Evolutionary conservation across 495 filamentous ascomycete species (phyloP).

Genomic region (Penicillium mononematosum): DNA sequence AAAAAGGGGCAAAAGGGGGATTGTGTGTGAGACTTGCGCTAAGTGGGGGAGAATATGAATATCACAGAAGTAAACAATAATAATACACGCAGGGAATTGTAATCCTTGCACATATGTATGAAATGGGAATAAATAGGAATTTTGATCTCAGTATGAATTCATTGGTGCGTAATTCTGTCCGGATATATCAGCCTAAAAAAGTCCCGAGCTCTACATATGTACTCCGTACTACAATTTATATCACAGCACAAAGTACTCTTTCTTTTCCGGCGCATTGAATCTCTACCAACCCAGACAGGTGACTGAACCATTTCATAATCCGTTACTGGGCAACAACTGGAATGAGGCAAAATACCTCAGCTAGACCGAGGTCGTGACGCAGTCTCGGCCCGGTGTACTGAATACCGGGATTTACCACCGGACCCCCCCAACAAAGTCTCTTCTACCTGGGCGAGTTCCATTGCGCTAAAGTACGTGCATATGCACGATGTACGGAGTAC

Average conservation of each 20-base stretch:
- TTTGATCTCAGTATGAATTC: not conserved
- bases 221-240: not conserved
- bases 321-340: not conserved
- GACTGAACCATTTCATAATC: not conserved
- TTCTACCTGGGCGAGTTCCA: not conserved
- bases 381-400: conserved; percentile 5
- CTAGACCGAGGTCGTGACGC: conserved; percentile 9
- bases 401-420: conserved; percentile 5
- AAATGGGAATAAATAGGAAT: too few species aligned
- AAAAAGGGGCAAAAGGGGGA: conserved; percentile 18
- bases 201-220: not conserved
- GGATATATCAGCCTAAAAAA: conserved; percentile 4
- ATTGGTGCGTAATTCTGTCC: conserved; percentile 15
- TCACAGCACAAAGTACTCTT: not conserved
- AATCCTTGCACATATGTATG: too few species aligned
- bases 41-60: not conserved
- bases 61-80: too few species aligned
- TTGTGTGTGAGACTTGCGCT: not conserved
- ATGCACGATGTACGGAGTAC: not conserved
- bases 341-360: not conserved
- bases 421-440: not conserved
- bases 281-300: not conserved
- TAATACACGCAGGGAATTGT: too few species aligned
- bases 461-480: not conserved
- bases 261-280: not conserved